Base-by-base conservation (phyloP, 495 filamentous ascomycete genomes). In the Penicillium paradoxum region DNA sequence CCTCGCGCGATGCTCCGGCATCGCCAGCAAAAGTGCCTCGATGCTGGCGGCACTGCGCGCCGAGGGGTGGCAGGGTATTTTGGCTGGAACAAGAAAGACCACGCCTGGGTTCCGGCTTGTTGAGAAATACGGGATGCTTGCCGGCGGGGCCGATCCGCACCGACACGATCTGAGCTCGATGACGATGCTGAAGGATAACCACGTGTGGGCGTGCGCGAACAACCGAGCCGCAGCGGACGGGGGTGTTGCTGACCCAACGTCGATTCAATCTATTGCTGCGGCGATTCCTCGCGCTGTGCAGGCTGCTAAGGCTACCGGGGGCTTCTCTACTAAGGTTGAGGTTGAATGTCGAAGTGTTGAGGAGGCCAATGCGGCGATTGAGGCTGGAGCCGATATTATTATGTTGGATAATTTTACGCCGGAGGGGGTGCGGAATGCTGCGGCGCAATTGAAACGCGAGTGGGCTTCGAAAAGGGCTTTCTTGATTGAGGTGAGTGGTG, bases 101-200 rank as follows among this genome's bases (percentile, higher is more conserved):
- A 98, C 93, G 2, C 93, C 93, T 0, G 93, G 95, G 0, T 97
- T 97, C 72, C 80, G 93, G 3, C 74, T 98, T 8, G 91, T 97
- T 2, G 93, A 98, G 76, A 98, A 98, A 75, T 98, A 97, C 67
- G 93, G 89, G 45, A 95, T 98, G 83, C 73, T 96, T 13, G 84
- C 96, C 13, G 93, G 91, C 17, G 95, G 95, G 15, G 88, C 86
- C 29, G 93, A 98, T 65, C 81, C 85, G 1, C 95, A 98, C 65
- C 80, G 93, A 13, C 88, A 96, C 69, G 95, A 97, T 70, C 73
- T 98, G 33, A 90, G 85, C 55, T 79, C 84, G 38, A 97, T 98
- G 93, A 90, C 88, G 21, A 98, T 98, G 93, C 77, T 98, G 45
- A 98, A 98, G 74, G 93, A 98, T 70, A 98, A 98, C 66, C 93